Conservation (phyloP, 768 basidiomycete genomes). For the Podaxis sp. region DNA sequence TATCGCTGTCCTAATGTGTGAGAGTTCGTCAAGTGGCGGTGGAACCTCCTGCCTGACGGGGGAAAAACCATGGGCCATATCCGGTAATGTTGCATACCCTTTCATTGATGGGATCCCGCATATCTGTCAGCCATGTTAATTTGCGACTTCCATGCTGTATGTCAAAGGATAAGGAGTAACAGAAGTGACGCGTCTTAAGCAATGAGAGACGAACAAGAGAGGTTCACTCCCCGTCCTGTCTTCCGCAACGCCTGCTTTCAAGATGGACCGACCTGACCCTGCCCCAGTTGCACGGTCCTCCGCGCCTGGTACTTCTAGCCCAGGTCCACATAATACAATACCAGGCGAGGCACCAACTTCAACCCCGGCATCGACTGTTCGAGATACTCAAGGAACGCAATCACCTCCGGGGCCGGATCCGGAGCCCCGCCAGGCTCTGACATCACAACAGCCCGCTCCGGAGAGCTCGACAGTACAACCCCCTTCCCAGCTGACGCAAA, state of each 20-base stretch:
- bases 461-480: not conserved
- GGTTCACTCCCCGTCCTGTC: not conserved
- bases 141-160: conserved; percentile 5
- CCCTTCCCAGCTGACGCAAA: not conserved
- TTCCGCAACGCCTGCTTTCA: not conserved
- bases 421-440: not conserved
- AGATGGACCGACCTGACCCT: conserved; percentile 3
- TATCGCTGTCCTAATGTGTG: not conserved
- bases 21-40: not conserved
- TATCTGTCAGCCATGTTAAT: not conserved
- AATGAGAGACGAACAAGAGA: not conserved
- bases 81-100: not conserved
- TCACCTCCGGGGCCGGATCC: not conserved
- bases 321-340: not conserved
- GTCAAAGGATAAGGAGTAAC: not conserved
- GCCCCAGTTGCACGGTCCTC: not conserved
- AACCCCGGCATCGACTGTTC: not conserved
- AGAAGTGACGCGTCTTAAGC: not conserved
- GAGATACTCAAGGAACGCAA: not conserved
- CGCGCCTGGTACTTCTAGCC: conserved; percentile 1
- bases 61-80: not conserved
- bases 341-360: not conserved
- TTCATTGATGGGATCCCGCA: not conserved
- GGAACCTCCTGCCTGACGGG: not conserved
- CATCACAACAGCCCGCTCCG: not conserved